Evolutionary conservation across 2,329 filamentous ascomycete species (phyloP).

Genomic region (Trichoderma atrobrunneum): DNA sequence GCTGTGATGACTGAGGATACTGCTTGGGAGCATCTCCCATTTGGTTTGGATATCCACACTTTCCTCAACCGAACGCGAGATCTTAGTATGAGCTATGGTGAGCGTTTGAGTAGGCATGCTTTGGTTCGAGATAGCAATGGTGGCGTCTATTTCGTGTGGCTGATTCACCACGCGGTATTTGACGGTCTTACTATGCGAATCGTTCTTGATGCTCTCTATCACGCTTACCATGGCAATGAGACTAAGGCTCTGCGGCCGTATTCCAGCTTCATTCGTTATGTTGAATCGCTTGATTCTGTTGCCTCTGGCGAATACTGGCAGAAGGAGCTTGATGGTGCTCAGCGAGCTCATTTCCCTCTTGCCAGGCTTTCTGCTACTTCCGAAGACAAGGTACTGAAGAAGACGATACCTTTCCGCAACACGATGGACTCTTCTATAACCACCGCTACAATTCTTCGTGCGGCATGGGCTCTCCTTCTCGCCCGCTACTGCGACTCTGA

Average conservation of each 20-base stretch:
- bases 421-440: not conserved
- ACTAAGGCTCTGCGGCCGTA: not conserved
- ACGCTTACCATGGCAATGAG: not conserved
- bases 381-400: not conserved
- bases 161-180: constrained; percentile 17
- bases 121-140: constrained; percentile 9
- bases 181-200: constrained; percentile 12
- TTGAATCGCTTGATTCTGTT: not conserved
- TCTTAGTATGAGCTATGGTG: constrained; percentile 15
- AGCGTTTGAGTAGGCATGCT: constrained; percentile 12
- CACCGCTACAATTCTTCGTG: constrained; percentile 15
- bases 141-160: constrained; percentile 9
- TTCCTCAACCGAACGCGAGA: not conserved
- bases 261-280: constrained; percentile 13
- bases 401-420: constrained; percentile 23
- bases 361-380: constrained; percentile 1
- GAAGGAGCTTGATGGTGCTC: constrained; percentile 20
- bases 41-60: not conserved
- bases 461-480: constrained; percentile 16
- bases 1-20: constrained; percentile 2
- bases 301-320: constrained; percentile 21
- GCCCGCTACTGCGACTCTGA: constrained; percentile 17
- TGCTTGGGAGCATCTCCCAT: not conserved
- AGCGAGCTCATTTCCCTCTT: constrained; percentile 4
- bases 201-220: constrained; percentile 7